phyloP scores from a whole-genome alignment of 2,329 filamentous ascomycete genomes.

The Raffaelea albimanens region DNA sequence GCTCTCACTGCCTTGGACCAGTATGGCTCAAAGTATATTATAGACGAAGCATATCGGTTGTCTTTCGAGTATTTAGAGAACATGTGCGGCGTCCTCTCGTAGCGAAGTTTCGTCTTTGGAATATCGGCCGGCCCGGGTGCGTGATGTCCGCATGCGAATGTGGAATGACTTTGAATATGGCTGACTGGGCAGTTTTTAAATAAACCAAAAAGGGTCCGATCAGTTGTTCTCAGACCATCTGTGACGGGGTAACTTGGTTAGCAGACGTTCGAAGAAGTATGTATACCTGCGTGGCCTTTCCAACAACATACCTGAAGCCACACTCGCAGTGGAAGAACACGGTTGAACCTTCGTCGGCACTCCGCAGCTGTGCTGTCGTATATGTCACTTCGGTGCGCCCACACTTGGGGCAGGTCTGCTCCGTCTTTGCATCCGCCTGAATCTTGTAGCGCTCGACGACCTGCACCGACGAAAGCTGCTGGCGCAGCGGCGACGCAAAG shows the following conservation, averaged over 20 bases:
- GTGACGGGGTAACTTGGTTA: slow-evolving; percentile 4
- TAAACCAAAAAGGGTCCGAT: background rate
- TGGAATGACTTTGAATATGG: too few species aligned
- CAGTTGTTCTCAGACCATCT: slow-evolving; percentile 55
- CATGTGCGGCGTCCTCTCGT: too few species aligned
- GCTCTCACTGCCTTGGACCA: too few species aligned
- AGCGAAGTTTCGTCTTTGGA: too few species aligned
- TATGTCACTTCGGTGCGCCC: slow-evolving; percentile 75
- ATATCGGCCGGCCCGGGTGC: too few species aligned
- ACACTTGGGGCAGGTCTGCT: slow-evolving; percentile 70
- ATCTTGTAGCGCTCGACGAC: slow-evolving; percentile 69
- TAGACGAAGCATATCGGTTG: too few species aligned
- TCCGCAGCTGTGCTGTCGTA: slow-evolving; percentile 74
- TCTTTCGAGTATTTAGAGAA: too few species aligned
- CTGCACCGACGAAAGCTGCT: slow-evolving; percentile 82
- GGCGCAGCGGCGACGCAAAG: slow-evolving; percentile 81
- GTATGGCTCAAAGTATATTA: too few species aligned
- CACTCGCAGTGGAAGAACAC: slow-evolving; percentile 87
- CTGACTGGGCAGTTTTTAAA: too few species aligned
- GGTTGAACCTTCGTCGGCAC: slow-evolving; percentile 91
- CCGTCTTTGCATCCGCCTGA: slow-evolving; percentile 59
- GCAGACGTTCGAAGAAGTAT: too few species aligned
- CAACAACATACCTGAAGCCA: slow-evolving; percentile 63
- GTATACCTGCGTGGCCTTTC: slow-evolving; percentile 19
- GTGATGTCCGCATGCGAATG: too few species aligned